Conservation (phyloP, 2,329 filamentous ascomycete species). For the Delphinella strobiligena region DNA sequence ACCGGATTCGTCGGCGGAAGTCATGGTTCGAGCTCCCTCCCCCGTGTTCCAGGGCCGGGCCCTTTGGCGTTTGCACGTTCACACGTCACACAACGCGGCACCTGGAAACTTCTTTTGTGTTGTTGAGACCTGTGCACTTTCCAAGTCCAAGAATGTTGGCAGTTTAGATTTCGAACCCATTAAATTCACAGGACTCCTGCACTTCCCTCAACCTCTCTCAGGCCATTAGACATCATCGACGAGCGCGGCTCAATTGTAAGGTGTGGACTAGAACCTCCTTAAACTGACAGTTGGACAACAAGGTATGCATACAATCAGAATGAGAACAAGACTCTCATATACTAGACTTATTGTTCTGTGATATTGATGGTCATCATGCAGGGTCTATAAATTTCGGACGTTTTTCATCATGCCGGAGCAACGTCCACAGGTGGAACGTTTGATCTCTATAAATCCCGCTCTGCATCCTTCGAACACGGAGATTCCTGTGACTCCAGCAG, state of each 20-base stretch:
- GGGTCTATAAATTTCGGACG: not conserved
- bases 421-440: not conserved
- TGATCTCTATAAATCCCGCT: constrained; percentile 23
- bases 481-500: constrained; percentile 32
- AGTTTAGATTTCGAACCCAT: not conserved
- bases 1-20: not conserved
- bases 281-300: no score
- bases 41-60: no score
- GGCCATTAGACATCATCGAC: no score
- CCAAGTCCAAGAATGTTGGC: not conserved
- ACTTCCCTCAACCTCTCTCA: no score
- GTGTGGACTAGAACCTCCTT: no score
- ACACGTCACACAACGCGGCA: not conserved
- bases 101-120: not conserved
- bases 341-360: no score
- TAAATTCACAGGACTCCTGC: no score
- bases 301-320: no score
- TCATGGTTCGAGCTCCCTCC: not conserved
- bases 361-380: no score
- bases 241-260: no score
- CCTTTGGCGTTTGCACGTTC: no score
- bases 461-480: constrained; percentile 25
- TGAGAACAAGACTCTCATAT: no score
- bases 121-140: not conserved
- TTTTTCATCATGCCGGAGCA: not conserved